Evolutionary conservation across 2,329 filamentous ascomycete species (phyloP), one percentile per base, ranked within the genome.

Genomic region (Monilinia fructigena): DNA sequence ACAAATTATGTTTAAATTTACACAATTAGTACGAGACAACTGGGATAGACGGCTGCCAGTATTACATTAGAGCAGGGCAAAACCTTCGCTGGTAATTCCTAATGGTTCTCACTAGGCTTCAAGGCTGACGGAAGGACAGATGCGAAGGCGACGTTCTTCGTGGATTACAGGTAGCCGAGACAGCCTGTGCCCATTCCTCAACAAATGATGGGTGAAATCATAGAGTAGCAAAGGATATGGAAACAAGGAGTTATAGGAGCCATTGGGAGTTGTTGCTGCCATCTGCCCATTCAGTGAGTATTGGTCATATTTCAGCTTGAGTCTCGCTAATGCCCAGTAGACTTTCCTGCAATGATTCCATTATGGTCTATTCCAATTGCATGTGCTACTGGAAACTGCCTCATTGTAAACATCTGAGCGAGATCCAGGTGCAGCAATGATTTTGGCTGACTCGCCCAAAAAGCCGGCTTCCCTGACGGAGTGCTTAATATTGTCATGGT

Each of bases 271-370:
- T 45, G 88, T 90, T 54, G 90, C 91, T 67, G 90, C 91, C 67
- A 95, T 95, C 72, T 95, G 91, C 82, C 91, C 91, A 2, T 95
- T 95, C 77, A 95, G 89, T 92, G 77, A 78, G 88, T 78, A 10
- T 28, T 10, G 10, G 26, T 40, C 3, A 31, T 53, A 35, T 35
- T 31, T 4, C 5, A 16, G 6, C 12, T 40, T 38, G 18, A 11
- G 45, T 7, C 53, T 18, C 10, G 28, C 63, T 66, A 53, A 66
- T 26, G 23, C n/a, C 20, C 11, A 31, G 16, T 52, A 91, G 89
- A 95, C 82, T 95, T 95, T 80, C 91, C 91, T 54, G 91, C 91
- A 73, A 96, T 96, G 91, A 95, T 96, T 77, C 92, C 91, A 4
- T 83, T 96, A n/a, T 96, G 91, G 91, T 92, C 86, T 68, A 93